Base-by-base conservation (phyloP, 352 stramenopile genomes). In the Peronospora belbahrii region DNA sequence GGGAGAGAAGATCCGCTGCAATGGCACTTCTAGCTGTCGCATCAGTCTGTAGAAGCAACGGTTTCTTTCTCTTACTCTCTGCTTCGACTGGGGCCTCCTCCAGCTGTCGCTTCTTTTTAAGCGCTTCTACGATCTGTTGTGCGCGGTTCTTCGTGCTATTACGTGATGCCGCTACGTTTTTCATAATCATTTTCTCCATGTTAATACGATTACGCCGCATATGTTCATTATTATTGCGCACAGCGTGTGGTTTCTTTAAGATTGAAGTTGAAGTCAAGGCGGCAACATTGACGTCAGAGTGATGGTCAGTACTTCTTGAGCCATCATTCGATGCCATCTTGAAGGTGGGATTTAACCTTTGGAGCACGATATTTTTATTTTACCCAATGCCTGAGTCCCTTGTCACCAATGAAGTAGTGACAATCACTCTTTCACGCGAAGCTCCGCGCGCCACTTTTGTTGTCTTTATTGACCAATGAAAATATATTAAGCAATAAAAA, bases 101-200 rank as follows among this genome's bases (percentile, higher is more conserved):
- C 38, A 73, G 65, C 35, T 49, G 34, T 3, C 77, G 65, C 53
- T 85, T 81, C 24, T 75, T 68, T 58, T 85, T 85, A 48, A 90
- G 73, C 37, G 78, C 75, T 56, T 86, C 75, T 1, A 90, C 59
- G 36, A 88, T 76, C 32, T 79, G 73, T 42, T 79, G 67, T 1
- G 71, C 74, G 40, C 75, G 75, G 59, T 90, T 86, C 67, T 86
- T 90, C 48, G 76, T 66, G 52, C 60, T 65, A 13, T 57, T 65
- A 8, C 74, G 68, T 3, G 70, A 68, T 27, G 53, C 64, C 15
- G 76, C 41, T 22, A 88, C 74, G 52, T 90, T 90, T 47, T 86
- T 88, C 58, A 86, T 74, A 56, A 90, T 84, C 78, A 90, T 90
- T 39, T 86, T 86, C 59, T 90, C 78, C 74, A 88, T 88, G 49